These are phyloP conservation scores for Globisporangium sylvaticum DNA, from an alignment of 352 stramenopile species.

Conservation along the genomic window DNA sequence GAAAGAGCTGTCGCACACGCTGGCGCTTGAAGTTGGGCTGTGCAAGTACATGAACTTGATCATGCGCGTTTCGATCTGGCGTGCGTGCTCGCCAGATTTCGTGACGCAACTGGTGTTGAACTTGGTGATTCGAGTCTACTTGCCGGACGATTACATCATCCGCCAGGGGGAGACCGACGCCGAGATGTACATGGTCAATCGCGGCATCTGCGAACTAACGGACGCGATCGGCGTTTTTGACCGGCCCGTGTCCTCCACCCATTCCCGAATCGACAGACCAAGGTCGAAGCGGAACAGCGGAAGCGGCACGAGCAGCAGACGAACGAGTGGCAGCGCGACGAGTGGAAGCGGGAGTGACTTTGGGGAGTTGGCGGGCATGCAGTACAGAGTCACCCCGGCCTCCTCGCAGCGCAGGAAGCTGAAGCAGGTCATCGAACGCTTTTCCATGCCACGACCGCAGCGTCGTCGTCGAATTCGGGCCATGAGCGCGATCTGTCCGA, in stretches of 20 bases:
- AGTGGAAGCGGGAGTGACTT: not conserved
- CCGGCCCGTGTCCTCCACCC: not conserved
- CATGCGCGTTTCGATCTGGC: slow-evolving; percentile 38
- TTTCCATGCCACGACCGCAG: not conserved
- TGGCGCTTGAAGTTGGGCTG: slow-evolving; percentile 59
- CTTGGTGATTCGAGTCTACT: slow-evolving; percentile 50
- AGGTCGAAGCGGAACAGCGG: not conserved
- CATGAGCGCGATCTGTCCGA: not conserved
- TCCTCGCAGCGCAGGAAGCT: not conserved
- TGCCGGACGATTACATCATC: slow-evolving; percentile 64
- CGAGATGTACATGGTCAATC: slow-evolving; percentile 70
- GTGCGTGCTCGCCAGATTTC: slow-evolving; percentile 45
- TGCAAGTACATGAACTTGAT: slow-evolving; percentile 70
- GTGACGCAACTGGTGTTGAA: slow-evolving; percentile 48
- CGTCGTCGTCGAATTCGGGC: not conserved
- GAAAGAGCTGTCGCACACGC: slow-evolving; percentile 53
- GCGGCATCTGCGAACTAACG: slow-evolving; percentile 44
- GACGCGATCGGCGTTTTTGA: not conserved
- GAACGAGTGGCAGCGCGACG: not conserved
- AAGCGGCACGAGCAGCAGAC: not conserved
- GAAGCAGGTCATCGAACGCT: not conserved
- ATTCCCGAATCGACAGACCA: not conserved
- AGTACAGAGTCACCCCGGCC: not conserved
- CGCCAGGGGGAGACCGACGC: slow-evolving; percentile 40
- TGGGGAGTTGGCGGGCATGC: not conserved